These are phyloP conservation scores for Plasmodium cynomolgi DNA, from an alignment of 169 alveolate genomes.

Conservation along the genomic window DNA sequence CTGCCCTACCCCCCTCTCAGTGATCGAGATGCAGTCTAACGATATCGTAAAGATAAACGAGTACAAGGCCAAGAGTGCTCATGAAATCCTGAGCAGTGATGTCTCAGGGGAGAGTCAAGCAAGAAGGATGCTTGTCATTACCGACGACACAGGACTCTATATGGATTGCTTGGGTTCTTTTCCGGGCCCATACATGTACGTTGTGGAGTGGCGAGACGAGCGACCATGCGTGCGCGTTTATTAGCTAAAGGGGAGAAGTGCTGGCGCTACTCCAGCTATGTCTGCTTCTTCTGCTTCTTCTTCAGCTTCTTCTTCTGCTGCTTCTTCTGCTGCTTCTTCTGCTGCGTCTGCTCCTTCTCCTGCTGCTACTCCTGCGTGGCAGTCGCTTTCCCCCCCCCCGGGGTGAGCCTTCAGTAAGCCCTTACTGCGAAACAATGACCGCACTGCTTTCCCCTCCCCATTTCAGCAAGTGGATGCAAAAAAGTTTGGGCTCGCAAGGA, in stretches of 20 bases:
- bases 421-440: not conserved
- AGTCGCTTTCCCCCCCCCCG: not conserved
- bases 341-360: not conserved
- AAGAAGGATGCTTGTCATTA: conserved; percentile 4
- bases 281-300: not conserved
- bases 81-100: conserved; percentile 16
- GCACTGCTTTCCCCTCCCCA: not conserved
- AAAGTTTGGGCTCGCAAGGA: conserved; percentile 20
- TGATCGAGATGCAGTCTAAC: conserved; percentile 32
- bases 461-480: conserved; percentile 44
- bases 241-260: not conserved
- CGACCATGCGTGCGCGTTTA: not conserved
- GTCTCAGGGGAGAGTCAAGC: not conserved
- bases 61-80: conserved; percentile 20
- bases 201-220: not conserved
- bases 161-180: conserved; percentile 19
- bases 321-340: not conserved
- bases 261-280: too few relatives aligned
- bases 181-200: conserved; percentile 64
- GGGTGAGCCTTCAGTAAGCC: not conserved
- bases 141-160: conserved; percentile 61
- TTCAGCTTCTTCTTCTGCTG: not conserved
- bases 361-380: too few relatives aligned
- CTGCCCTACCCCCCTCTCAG: not conserved
- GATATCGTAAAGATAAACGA: conserved; percentile 54